Percentiles rank a stretch among this genome's conserved stretches.
phyloP scores from a whole-genome alignment of 2,329 filamentous ascomycete genomes.

The Aspergillus novofumigatus region DNA sequence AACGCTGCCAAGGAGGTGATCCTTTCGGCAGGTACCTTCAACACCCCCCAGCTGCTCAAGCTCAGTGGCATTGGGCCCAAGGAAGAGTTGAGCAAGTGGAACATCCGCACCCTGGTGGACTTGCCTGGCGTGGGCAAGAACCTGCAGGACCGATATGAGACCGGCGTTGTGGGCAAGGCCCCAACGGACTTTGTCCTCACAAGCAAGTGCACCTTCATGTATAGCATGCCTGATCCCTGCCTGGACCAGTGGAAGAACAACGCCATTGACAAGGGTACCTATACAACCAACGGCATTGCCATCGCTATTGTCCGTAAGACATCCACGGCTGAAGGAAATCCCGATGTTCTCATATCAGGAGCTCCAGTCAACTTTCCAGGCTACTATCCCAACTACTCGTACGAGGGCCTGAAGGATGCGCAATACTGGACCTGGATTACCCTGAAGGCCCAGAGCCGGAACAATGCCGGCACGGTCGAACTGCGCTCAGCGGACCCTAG shows the following conservation, averaged over 20 bases:
- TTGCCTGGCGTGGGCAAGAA: slow-evolving; percentile 60
- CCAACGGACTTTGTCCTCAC: slow-evolving; percentile 31
- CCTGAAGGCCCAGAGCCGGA: slow-evolving; percentile 60
- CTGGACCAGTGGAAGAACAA: slow-evolving; percentile 41
- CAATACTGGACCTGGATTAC: slow-evolving; percentile 45
- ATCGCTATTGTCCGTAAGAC: slow-evolving; percentile 41
- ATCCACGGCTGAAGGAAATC: slow-evolving; percentile 42
- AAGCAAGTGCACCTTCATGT: slow-evolving; percentile 27
- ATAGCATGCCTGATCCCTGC: slow-evolving; percentile 36
- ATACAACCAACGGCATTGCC: slow-evolving; percentile 52
- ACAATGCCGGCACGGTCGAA: slow-evolving; percentile 58
- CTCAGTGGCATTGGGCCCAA: slow-evolving; percentile 57
- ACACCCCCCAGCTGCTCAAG: slow-evolving; percentile 61
- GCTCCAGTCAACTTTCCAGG: slow-evolving; percentile 53
- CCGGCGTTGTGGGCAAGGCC: slow-evolving; percentile 47
- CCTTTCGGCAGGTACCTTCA: slow-evolving; percentile 52
- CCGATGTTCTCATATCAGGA: slow-evolving; percentile 54
- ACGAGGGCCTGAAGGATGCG: slow-evolving; percentile 36
- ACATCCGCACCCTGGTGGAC: slow-evolving; percentile 50
- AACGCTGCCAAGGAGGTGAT: slow-evolving; percentile 42
- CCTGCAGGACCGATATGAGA: slow-evolving; percentile 59
- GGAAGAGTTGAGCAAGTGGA: slow-evolving; percentile 47
- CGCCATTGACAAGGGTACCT: slow-evolving; percentile 37
- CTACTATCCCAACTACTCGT: slow-evolving; percentile 44
- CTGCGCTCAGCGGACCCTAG: slow-evolving; percentile 59